These are phyloP conservation scores for Verticillium nubilum DNA, from an alignment of 2,329 filamentous ascomycete species.

Conservation along the genomic window DNA sequence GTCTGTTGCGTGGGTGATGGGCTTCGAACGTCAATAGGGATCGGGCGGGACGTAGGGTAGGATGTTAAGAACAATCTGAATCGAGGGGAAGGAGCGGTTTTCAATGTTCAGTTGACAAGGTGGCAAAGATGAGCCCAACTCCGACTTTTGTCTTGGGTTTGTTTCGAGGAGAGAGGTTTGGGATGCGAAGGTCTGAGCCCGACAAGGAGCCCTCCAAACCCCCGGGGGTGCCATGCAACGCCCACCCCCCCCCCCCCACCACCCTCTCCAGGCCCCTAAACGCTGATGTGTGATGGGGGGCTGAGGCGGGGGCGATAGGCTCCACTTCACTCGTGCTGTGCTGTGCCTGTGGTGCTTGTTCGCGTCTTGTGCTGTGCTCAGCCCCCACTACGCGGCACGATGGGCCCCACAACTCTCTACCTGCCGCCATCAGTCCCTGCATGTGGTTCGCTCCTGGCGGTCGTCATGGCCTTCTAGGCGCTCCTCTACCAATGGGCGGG, in stretches of 20 bases:
- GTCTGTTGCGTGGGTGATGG: neutral
- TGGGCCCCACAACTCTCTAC: neutral
- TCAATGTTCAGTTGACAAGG: slow-evolving; percentile 3
- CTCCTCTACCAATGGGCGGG: neutral
- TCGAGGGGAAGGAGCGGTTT: neutral
- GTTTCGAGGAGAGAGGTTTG: slow-evolving; percentile 10
- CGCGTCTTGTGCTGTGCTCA: neutral
- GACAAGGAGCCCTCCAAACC: neutral
- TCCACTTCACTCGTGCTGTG: neutral
- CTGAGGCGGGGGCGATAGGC: neutral
- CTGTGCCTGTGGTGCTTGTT: too few species aligned
- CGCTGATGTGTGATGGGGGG: neutral
- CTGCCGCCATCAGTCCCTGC: neutral
- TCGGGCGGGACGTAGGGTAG: neutral
- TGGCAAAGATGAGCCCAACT: slow-evolving; percentile 11
- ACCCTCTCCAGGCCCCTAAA: neutral
- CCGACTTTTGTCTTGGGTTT: slow-evolving; percentile 11
- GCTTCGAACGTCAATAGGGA: neutral
- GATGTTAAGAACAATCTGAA: neutral
- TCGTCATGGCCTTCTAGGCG: neutral
- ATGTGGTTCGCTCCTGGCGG: neutral
- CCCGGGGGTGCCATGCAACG: neutral
- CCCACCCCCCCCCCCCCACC: neutral
- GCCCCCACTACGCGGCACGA: neutral
- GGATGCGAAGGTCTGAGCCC: neutral